Evolutionary conservation across 2,329 filamentous ascomycete genomes (phyloP), one percentile per base, ranked within the genome.

Genomic region (Alternaria arborescens): DNA sequence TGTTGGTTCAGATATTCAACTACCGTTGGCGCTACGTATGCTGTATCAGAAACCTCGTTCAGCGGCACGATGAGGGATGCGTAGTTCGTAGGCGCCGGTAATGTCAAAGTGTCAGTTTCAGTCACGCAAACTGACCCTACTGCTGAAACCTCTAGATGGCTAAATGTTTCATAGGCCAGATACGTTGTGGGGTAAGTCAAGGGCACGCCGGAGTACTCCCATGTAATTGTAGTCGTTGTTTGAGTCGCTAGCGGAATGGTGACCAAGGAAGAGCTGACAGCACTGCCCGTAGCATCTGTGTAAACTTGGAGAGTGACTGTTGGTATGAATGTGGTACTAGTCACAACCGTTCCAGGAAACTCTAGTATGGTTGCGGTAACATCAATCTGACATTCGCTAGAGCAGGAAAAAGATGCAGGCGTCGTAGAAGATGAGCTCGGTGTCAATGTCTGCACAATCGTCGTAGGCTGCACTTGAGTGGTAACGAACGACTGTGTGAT

Each of bases 151-250:
- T 62, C 62, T 5, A 75, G 48, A 24, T 72, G 69, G 22, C 66
- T 76, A 52, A 77, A 78, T 1, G 69, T 69, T 11, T 57, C 62
- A 34, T 78, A 78, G 2, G 67, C 72, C 7, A 69, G 66, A 50
- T 78, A 78, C 0, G 60, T 60, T 1, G 76, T 78, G 1, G 76
- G 76, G 14, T 65, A 78, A 1, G 75, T 78, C 43, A 78, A 44
- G 4, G 64, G 51, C 0, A 75, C 71, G 0, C 65, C 68, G 0
- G 64, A 57, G 20, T 66, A 74, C 1, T 54, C 58, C 76, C 76
- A 78, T 4, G 72, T 77, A 4, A 77, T 51, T 0, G 61, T 62
- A 8, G 59, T 60, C 1, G 56, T 62, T 0, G 26, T 55, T 22
- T 61, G 53, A n/a, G 71, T 5, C 2, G 70, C 68, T 2, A 70